phyloP scores from a whole-genome alignment of 305 asterid species.

The Euphrasia arctica region DNA sequence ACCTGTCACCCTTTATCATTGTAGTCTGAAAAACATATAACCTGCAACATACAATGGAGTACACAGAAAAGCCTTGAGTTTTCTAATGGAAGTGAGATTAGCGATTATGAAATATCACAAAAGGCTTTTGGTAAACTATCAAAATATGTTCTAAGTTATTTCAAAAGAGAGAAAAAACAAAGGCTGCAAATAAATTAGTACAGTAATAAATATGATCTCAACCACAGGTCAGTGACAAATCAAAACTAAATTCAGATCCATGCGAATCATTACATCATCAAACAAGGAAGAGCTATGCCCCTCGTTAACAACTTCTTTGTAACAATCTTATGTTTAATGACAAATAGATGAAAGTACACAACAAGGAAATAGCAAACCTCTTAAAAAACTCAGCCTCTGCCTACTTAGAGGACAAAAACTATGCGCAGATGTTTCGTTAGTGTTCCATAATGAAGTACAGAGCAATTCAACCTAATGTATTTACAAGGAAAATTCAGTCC shows the following conservation, averaged over 20 bases:
- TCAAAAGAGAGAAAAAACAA: constrained; percentile 4
- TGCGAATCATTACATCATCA: not conserved
- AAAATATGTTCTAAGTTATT: not conserved
- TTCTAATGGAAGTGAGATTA: constrained; percentile 10
- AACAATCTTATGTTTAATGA: constrained; percentile 1
- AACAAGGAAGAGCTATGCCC: constrained; percentile 1
- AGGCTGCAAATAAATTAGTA: constrained; percentile 4
- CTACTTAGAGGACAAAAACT: not conserved
- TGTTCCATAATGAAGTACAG: not conserved
- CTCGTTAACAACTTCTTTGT: not conserved
- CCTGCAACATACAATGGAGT: constrained; percentile 20
- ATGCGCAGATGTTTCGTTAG: not conserved
- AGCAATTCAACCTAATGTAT: not conserved
- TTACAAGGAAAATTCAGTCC: constrained; percentile 18
- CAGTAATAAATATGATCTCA: constrained; percentile 4
- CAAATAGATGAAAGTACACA: not conserved
- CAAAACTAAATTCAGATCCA: not conserved
- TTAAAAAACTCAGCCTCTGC: not conserved
- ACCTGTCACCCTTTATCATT: constrained; percentile 20
- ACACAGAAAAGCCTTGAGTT: constrained; percentile 20
- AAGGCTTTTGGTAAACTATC: not conserved
- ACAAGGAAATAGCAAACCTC: not conserved
- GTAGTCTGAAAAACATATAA: constrained; percentile 18
- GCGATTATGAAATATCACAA: constrained; percentile 18
- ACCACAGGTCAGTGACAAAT: not conserved